Evolutionary conservation across 768 basidiomycete species (phyloP).

Genomic region (Rhodotorula babjevae): DNA sequence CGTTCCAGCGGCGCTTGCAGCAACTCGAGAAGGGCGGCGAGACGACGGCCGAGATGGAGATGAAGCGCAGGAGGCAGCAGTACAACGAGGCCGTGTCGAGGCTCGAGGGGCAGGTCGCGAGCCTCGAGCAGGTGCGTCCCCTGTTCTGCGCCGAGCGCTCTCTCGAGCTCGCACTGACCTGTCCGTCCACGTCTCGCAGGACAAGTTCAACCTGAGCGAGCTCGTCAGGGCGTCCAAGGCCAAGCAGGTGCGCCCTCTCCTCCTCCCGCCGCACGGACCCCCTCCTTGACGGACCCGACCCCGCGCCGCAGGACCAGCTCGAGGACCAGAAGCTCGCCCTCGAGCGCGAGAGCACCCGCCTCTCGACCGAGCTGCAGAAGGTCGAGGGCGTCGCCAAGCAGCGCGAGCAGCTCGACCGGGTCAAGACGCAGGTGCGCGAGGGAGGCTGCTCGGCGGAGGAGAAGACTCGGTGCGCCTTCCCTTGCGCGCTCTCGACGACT

Average conservation of each 20-base stretch:
- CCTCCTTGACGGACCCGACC: background rate
- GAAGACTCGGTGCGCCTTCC: background rate
- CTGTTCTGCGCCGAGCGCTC: background rate
- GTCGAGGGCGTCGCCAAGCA: background rate
- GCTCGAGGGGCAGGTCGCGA: background rate
- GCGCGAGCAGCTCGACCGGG: background rate
- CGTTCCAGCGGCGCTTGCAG: background rate
- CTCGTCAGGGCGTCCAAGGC: background rate
- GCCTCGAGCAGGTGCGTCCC: background rate
- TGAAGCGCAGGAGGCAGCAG: slow-evolving; percentile 2
- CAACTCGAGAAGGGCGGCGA: slow-evolving; percentile 7
- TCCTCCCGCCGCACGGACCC: background rate
- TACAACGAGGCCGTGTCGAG: background rate
- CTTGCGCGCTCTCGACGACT: no score
- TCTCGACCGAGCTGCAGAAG: background rate
- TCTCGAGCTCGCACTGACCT: background rate
- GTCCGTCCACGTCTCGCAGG: background rate
- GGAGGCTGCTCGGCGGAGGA: background rate
- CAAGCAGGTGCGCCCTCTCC: background rate
- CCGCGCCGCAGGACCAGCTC: background rate
- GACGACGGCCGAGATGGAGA: background rate
- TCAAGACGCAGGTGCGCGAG: background rate
- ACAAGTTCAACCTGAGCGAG: slow-evolving; percentile 3
- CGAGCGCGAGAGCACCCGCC: background rate
- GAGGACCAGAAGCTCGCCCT: background rate